Evolutionary conservation across 345 rosid genomes (phyloP).

Genomic region (Pistacia vera): DNA sequence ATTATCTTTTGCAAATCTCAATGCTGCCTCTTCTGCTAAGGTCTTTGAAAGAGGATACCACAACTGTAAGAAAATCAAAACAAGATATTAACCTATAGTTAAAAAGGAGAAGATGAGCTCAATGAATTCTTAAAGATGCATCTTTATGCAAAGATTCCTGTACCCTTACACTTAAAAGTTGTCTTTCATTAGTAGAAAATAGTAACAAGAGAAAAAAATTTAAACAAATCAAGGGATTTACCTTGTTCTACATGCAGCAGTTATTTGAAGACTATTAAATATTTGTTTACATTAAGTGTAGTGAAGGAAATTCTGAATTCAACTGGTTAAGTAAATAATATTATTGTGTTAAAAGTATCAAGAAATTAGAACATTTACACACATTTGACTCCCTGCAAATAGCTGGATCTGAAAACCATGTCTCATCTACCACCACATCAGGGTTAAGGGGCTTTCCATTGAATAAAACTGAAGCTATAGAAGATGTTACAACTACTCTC

Average conservation of each 20-base stretch:
- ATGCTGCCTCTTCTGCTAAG: slow-evolving; percentile 52
- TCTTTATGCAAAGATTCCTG: too few relatives aligned
- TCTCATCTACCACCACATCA: slow-evolving; percentile 30
- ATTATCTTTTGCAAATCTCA: slow-evolving; percentile 42
- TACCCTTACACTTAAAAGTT: too few relatives aligned
- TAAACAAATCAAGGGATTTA: too few relatives aligned
- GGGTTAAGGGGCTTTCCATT: slow-evolving; percentile 22
- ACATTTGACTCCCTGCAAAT: slow-evolving; percentile 18
- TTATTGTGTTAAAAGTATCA: too few relatives aligned
- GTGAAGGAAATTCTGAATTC: too few relatives aligned
- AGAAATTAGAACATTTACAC: neutral
- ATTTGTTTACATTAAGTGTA: too few relatives aligned
- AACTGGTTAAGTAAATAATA: neutral
- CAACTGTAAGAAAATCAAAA: slow-evolving; percentile 21
- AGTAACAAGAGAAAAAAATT: too few relatives aligned
- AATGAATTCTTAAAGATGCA: too few relatives aligned
- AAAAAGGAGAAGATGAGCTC: too few relatives aligned
- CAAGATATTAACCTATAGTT: neutral
- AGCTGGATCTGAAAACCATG: slow-evolving; percentile 18
- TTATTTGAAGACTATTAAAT: too few relatives aligned
- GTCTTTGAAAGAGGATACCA: slow-evolving; percentile 50
- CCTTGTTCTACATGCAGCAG: too few relatives aligned
- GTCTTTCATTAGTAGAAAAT: too few relatives aligned
- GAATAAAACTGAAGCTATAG: neutral
- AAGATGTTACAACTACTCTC: slow-evolving; percentile 22